Evolutionary conservation across 352 stramenopile species (phyloP), one percentile per base, ranked within the genome.

Genomic region (Phytophthora hybrid): DNA sequence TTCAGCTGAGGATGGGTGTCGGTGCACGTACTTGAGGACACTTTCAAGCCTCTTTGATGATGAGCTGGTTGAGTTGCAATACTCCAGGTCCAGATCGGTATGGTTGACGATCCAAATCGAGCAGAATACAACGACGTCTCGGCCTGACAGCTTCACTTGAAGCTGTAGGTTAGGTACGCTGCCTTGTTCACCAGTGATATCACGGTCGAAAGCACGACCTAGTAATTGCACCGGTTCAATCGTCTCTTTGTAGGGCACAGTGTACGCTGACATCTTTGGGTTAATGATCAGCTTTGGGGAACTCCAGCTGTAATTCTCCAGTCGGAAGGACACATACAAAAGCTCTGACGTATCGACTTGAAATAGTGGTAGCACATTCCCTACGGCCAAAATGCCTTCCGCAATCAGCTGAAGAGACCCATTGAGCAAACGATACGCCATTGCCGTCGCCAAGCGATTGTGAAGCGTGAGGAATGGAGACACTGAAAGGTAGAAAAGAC

Each of bases 281-380:
- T 94, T 92, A 47, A 97, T 84, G 41, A 95, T 87, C 66, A 90
- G 56, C 57, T 92, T 93, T 7, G 89, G 89, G 18, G 79, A 69
- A 68, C 89, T 96, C 90, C 90, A 97, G 55, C 87, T 94, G 76
- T 97, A 97, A 58, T 97, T 97, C 61, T 96, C 90, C 46, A 97
- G 59, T 32, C 90, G 87, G 44, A 95, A 96, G 8, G 90, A 96
- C 23, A 96, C 73, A 62, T 92, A 97, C 39, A 97, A 63, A 23
- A 87, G 59, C 32, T 85, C 81, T 8, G 71, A 73, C 18, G 78
- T 57, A 74, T 96, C 89, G 34, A 97, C 79, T 71, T 97, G 90
- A 59, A 97, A 97, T 18, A 97, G 70, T 21, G 88, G 89, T 21
- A 97, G 71, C 29, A 95, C 82, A 39, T 91, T 94, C 11, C 90